Percentiles rank a stretch among this genome's conserved stretches.
Conservation (phyloP, 495 filamentous ascomycete genomes). For the Annulohypoxylon moriforme region DNA sequence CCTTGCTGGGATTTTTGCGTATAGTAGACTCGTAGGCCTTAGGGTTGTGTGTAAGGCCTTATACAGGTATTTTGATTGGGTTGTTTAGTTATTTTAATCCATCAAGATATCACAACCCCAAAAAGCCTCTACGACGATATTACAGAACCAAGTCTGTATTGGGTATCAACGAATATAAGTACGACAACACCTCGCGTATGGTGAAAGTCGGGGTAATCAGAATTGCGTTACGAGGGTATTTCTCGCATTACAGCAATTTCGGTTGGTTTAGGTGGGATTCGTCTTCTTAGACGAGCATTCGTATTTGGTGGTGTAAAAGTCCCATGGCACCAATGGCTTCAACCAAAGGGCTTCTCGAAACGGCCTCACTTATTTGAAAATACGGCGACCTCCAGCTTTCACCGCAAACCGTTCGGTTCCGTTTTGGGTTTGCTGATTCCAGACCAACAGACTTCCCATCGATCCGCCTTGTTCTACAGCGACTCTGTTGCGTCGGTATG, state of each 20-base stretch:
- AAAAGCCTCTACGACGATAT: neutral
- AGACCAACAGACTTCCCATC: slow-evolving; percentile 76
- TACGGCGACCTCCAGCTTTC: slow-evolving; percentile 69
- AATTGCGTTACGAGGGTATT: neutral
- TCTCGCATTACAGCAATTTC: neutral
- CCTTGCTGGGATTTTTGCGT: neutral
- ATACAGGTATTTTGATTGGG: neutral
- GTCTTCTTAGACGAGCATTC: neutral
- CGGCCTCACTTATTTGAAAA: slow-evolving; percentile 66
- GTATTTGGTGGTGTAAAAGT: neutral
- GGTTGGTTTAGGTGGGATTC: no score
- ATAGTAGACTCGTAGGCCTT: no score
- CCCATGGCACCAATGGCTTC: neutral
- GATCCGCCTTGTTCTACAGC: slow-evolving; percentile 74
- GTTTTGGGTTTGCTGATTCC: slow-evolving; percentile 68
- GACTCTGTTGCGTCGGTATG: slow-evolving; percentile 76
- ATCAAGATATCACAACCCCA: neutral
- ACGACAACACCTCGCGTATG: neutral
- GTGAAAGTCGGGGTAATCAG: neutral
- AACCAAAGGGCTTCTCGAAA: neutral
- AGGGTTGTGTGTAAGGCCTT: neutral
- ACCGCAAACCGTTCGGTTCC: slow-evolving; percentile 71
- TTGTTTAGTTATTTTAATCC: neutral
- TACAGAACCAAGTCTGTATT: neutral
- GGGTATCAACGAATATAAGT: neutral